Conservation (phyloP, 768 basidiomycete genomes). For the Auricularia sp. region DNA sequence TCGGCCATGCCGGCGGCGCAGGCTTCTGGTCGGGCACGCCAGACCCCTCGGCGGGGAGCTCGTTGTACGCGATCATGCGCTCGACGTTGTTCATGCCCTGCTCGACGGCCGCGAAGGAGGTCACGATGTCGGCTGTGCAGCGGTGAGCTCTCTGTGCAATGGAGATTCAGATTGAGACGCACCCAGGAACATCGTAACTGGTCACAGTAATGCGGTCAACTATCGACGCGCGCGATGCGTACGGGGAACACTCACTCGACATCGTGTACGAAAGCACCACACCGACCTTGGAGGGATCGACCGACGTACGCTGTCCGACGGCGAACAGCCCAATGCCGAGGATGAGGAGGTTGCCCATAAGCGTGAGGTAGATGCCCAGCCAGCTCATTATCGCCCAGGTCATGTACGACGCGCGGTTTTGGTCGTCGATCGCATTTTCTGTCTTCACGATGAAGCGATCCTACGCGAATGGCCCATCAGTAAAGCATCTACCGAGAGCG, state of each 20-base stretch:
- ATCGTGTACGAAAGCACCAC: conserved; percentile 49
- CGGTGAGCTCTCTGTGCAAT: background rate
- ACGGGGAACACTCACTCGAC: background rate
- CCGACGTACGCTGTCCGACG: conserved; percentile 44
- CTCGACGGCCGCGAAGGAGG: conserved; percentile 49
- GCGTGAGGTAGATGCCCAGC: conserved; percentile 52
- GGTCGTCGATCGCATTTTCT: conserved; percentile 44
- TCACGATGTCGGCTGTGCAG: conserved; percentile 41
- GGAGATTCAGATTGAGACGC: background rate
- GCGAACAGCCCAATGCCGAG: conserved; percentile 65
- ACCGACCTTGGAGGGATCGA: conserved; percentile 54
- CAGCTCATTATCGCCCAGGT: conserved; percentile 48
- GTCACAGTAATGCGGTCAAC: background rate
- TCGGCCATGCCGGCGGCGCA: conserved; percentile 40
- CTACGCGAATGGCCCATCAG: conserved; percentile 21
- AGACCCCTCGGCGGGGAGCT: conserved; percentile 48
- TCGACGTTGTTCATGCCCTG: conserved; percentile 70
- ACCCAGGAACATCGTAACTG: conserved; percentile 6
- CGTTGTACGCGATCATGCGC: conserved; percentile 57
- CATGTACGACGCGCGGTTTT: conserved; percentile 57
- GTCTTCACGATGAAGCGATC: conserved; percentile 39
- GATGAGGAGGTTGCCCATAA: conserved; percentile 55
- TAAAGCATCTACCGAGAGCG: background rate
- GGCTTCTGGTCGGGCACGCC: conserved; percentile 29
- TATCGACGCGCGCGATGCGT: background rate